Base-by-base conservation (phyloP, 2,329 filamentous ascomycete species). In the Hortaea werneckii region DNA sequence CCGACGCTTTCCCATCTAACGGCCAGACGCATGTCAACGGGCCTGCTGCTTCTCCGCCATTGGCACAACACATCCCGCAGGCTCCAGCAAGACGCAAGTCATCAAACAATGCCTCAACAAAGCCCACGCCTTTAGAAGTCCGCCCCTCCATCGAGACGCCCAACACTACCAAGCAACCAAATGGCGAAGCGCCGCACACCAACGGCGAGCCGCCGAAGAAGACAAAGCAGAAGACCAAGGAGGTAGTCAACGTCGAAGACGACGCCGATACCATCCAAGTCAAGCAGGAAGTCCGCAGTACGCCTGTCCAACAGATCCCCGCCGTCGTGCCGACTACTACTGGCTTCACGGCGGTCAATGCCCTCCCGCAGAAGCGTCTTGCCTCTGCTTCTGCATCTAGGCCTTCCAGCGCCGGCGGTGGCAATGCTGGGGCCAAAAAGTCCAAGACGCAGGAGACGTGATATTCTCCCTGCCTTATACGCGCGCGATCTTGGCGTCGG, bases 261-360 rank as follows among this genome's bases (percentile, higher is more conserved):
- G 41, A 40, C 30, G 13, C 29, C 27, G 43, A 32, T 35, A 27
- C 20, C 26, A 32, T 34, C 37, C 12, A 11, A 13, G 9, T 34
- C 29, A n/a, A 41, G 41, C 13, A 29, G 29, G 45, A 47, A 46
- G 20, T 32, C 28, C 26, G 40, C 34, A 28, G 41, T 29, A 6
- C 13, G 20, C 6, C 37, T 43, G 5, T 13, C 29, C 28, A 39
- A 44, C 28, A 48, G 13, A 34, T 29, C 7, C 35, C 44, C 6
- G 13, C 44, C 9, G 11, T 37, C 9, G 10, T 20, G 10, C 42
- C 42, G 8, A 13, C 9, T 12, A 38, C 40, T 4, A 28, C 28
- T n/a, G 48, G 48, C 11, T 50, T 50, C 27, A 50, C 48, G 7
- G 48, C 48, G 26, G 48, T 50, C 20, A 50, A 50, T 30, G 48